phyloP scores from a whole-genome alignment of 1,284 basidiomycete genomes.

The Ganoderma boninense region DNA sequence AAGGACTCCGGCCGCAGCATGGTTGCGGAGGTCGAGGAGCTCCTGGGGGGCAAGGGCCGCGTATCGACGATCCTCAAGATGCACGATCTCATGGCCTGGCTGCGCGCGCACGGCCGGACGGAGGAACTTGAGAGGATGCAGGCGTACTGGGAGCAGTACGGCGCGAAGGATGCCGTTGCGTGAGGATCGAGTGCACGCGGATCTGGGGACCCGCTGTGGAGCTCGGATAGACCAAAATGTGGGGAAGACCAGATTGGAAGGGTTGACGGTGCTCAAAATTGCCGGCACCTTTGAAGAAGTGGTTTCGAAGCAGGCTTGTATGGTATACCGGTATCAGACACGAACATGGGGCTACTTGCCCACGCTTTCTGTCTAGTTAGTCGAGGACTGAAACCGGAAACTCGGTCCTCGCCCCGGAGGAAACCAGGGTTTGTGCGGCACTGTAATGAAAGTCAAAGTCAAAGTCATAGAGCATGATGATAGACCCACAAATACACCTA shows the following conservation, averaged over 20 bases:
- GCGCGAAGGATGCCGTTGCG: slow-evolving; percentile 54
- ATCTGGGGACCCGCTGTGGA: neutral
- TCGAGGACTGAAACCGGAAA: no score
- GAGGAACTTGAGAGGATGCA: slow-evolving; percentile 82
- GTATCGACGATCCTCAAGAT: slow-evolving; percentile 86
- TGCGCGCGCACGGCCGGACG: slow-evolving; percentile 71
- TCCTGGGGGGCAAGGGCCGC: slow-evolving; percentile 72
- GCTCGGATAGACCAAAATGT: no score
- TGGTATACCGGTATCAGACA: neutral
- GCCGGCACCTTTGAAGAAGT: neutral
- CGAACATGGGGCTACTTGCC: neutral
- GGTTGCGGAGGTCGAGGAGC: slow-evolving; percentile 84
- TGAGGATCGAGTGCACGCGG: slow-evolving; percentile 10
- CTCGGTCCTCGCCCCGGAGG: no score
- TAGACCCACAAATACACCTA: slow-evolving; percentile 4
- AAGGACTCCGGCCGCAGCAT: slow-evolving; percentile 69
- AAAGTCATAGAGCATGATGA: no score
- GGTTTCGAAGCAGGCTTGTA: neutral
- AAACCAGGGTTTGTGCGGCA: neutral
- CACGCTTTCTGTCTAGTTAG: neutral
- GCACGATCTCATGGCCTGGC: slow-evolving; percentile 87
- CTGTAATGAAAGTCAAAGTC: neutral
- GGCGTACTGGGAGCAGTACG: slow-evolving; percentile 85
- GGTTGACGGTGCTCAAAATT: neutral
- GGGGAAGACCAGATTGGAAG: neutral